Conservation (phyloP, 164 flowering plant genomes). For the Pachysandra terminalis region DNA sequence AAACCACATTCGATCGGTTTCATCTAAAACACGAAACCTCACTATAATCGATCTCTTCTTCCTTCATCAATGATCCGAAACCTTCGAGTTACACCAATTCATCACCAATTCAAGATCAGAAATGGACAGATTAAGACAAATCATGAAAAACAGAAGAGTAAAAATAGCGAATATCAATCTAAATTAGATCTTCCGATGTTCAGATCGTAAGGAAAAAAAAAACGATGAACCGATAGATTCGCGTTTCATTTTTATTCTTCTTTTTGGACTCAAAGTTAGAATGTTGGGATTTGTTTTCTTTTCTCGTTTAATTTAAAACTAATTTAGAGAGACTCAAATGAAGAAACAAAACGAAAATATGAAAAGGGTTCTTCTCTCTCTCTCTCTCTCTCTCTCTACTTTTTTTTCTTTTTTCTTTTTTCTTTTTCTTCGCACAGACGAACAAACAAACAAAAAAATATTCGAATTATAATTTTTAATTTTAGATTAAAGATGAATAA, state of each 20-base stretch:
- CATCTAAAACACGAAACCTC: background rate
- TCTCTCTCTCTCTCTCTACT: background rate
- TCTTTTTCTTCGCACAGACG: background rate
- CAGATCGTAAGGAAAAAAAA: background rate
- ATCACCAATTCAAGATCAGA: background rate
- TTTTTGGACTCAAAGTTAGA: background rate
- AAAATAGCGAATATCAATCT: background rate
- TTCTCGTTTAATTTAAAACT: too few relatives aligned
- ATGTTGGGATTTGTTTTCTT: background rate
- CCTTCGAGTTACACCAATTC: background rate
- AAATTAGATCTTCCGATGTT: background rate
- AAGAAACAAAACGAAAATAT: background rate
- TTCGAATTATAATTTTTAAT: background rate
- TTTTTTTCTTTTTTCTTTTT: background rate
- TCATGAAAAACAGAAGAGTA: background rate
- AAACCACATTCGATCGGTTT: constrained; percentile 7
- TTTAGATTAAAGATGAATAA: background rate
- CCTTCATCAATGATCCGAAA: background rate
- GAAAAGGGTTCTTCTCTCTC: background rate
- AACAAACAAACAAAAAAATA: too few relatives aligned
- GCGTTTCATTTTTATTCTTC: background rate
- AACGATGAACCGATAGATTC: background rate
- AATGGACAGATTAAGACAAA: background rate
- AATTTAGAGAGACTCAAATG: too few relatives aligned
- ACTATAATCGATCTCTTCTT: constrained; percentile 4